Evolutionary conservation across 2,329 filamentous ascomycete genomes (phyloP).

Genomic region (Colletotrichum lentis): DNA sequence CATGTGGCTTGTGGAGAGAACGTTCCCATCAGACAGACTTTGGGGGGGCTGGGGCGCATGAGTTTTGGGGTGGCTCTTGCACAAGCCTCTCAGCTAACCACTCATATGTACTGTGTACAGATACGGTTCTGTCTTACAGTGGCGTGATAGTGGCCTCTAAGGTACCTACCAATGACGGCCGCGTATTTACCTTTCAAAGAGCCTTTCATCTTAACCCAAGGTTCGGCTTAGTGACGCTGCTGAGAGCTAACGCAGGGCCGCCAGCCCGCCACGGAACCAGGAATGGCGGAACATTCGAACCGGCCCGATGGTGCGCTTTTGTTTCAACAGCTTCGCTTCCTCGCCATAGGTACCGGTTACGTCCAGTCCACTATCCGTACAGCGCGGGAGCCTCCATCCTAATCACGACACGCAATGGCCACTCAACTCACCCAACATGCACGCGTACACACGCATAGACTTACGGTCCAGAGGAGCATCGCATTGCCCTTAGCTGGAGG

Average conservation of each 20-base stretch:
- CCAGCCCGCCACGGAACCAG: constrained; percentile 12
- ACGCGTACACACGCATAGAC: not conserved
- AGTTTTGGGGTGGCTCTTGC: constrained; percentile 25
- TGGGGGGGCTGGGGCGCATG: not conserved
- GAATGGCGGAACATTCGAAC: constrained; percentile 24
- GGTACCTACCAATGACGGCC: constrained; percentile 17
- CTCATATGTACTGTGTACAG: too few relatives aligned
- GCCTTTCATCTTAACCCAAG: constrained; percentile 22
- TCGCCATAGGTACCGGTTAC: constrained; percentile 1
- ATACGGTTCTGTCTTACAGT: constrained; percentile 32
- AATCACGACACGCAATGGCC: not conserved
- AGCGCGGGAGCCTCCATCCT: not conserved
- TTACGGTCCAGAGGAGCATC: not conserved
- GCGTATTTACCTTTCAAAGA: constrained; percentile 6
- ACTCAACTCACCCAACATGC: not conserved
- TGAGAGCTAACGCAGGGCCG: constrained; percentile 32
- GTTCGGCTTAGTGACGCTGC: constrained; percentile 18
- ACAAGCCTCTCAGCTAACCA: constrained; percentile 11
- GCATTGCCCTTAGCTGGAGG: not conserved
- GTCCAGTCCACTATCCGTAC: constrained; percentile 5
- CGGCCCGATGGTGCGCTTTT: constrained; percentile 32
- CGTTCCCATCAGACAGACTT: constrained; percentile 28
- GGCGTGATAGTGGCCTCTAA: constrained; percentile 24
- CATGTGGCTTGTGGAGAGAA: constrained; percentile 28
- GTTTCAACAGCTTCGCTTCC: constrained; percentile 32